A percentile compares a stretch with the other conserved stretches of the same genome.
Evolutionary conservation across 768 basidiomycete species (phyloP).

Genomic region (Trametes punicea): DNA sequence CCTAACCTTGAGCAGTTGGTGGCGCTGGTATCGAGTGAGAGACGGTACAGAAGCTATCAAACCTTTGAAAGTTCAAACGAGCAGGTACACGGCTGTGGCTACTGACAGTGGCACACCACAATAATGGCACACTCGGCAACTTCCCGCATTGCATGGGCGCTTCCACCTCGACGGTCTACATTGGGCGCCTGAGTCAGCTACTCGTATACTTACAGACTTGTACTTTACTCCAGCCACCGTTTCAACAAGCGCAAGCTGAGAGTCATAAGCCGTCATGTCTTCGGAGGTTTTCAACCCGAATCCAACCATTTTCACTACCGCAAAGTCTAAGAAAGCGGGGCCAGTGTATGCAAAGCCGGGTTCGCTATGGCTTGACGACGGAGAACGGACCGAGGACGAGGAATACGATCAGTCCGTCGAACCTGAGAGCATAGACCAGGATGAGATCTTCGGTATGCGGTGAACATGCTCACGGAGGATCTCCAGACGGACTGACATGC

Average conservation of each 20-base stretch:
- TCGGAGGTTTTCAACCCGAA: slow-evolving; percentile 82
- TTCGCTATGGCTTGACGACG: slow-evolving; percentile 54
- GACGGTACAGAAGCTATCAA: background rate
- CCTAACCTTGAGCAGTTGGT: background rate
- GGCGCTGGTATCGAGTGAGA: background rate
- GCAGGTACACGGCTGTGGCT: background rate
- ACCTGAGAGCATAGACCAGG: slow-evolving; percentile 76
- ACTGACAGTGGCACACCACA: background rate
- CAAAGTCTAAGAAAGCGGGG: slow-evolving; percentile 45
- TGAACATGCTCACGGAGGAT: background rate
- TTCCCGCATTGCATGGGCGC: slow-evolving; percentile 2
- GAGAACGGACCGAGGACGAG: slow-evolving; percentile 26
- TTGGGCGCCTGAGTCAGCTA: slow-evolving; percentile 9
- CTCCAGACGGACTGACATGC: background rate
- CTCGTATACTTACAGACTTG: background rate
- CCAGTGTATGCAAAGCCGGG: slow-evolving; percentile 36
- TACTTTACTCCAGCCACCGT: background rate
- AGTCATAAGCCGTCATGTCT: slow-evolving; percentile 23
- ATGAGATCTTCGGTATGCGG: slow-evolving; percentile 84
- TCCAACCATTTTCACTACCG: slow-evolving; percentile 69
- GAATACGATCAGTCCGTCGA: slow-evolving; percentile 40
- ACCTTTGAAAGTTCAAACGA: background rate
- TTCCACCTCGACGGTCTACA: background rate
- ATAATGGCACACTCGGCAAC: slow-evolving; percentile 3
- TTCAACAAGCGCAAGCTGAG: background rate